A percentile compares a stretch with the other conserved stretches of the same genome.
phyloP scores from a whole-genome alignment of 306 rosid species.

The Cajanus cajan region DNA sequence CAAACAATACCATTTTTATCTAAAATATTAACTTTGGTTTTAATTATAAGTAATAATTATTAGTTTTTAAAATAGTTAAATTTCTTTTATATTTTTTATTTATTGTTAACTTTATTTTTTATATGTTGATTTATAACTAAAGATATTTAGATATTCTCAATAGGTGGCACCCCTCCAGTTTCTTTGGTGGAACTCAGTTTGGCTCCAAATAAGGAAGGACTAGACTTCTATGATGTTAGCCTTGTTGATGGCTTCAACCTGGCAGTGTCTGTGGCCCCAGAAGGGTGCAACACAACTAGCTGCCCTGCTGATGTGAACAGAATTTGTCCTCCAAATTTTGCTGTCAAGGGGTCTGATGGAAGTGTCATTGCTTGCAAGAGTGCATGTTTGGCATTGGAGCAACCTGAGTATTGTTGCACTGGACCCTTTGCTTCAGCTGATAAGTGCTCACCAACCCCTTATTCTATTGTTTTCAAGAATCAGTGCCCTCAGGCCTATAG shows the following conservation, averaged over 20 bases:
- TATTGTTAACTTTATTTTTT: no score
- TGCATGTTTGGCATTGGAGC: constrained; percentile 39
- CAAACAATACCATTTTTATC: no score
- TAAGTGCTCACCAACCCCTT: constrained; percentile 18
- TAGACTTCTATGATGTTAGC: constrained; percentile 45
- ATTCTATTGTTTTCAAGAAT: constrained; percentile 35
- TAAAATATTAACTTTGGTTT: no score
- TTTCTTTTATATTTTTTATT: no score
- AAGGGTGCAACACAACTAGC: constrained; percentile 30
- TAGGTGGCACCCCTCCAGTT: constrained; percentile 36
- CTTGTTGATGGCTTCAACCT: constrained; percentile 48
- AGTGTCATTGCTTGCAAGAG: constrained; percentile 43
- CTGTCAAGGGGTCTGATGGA: constrained; percentile 32
- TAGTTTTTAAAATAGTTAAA: no score
- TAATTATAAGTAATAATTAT: no score
- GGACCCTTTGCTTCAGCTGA: constrained; percentile 22
- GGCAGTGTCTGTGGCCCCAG: constrained; percentile 30
- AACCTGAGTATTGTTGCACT: constrained; percentile 36
- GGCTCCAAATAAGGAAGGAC: constrained; percentile 25
- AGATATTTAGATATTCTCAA: no score
- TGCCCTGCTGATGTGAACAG: constrained; percentile 29
- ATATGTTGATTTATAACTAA: no score
- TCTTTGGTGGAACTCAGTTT: constrained; percentile 36
- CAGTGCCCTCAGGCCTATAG: constrained; percentile 47
- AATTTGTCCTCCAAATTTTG: constrained; percentile 32